Base-by-base conservation (phyloP, 257 asterid species). In the Knoxia roxburghii region DNA sequence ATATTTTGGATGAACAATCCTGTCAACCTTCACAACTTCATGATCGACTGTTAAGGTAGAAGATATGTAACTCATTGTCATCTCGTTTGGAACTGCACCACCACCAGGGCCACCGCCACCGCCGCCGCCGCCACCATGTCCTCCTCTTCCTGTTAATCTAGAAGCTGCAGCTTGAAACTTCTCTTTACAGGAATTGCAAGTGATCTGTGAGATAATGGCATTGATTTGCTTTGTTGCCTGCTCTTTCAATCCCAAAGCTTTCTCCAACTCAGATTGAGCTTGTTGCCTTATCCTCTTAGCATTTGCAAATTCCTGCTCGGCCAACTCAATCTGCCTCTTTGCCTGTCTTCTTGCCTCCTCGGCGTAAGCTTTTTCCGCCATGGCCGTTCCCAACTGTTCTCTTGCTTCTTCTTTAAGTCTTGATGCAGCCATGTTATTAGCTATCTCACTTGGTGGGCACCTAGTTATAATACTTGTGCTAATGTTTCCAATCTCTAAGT, bases 271-370 rank as follows among this genome's bases (percentile, higher is more conserved):
- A 40, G 70, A 83, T 70, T 67, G 82, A 6, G 98, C 95, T 65
- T 87, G 95, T 73, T 83, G 91, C 62, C 97, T 71, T 15, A 92
- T 86, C 20, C 88, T 80, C 70, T 89, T 92, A 1, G 98, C 96
- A 24, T 86, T 85, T 0, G 81, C 76, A 29, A 89, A 86, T 55
- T 92, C 97, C 61, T 68, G 75, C 83, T 92, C 98, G 6, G 96
- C 98, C 56, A 75, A 14, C 73, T 85, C 96, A 3, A 86, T 76
- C 75, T 87, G 96, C 35, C 89, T 72, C 77, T 75, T 80, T 7
- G 96, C 90, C 50, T 80, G 85, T 61, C 46, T 73, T 68, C 96
- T 79, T 5, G 96, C 88, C 65, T 85, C 96, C 70, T 85, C 96
- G 0, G 97, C 95, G 7, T 82, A 79, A 0, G 85, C 88, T 46